A percentile compares a stretch with the other conserved stretches of the same genome.
These are phyloP conservation scores for Amniculicola lignicola DNA, from an alignment of 495 filamentous ascomycete species.

Conservation along the genomic window DNA sequence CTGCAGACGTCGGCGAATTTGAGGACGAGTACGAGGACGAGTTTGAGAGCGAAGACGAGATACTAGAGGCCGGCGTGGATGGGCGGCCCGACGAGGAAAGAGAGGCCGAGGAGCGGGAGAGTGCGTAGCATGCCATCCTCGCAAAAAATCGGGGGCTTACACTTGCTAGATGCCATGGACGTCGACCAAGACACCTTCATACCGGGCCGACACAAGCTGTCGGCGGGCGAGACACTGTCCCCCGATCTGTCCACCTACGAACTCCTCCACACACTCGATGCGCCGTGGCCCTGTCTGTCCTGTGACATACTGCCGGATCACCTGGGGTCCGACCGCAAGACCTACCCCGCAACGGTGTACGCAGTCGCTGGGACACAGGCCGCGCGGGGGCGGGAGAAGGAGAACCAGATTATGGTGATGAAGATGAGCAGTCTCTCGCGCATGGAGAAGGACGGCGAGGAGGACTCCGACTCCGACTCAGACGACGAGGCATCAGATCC, in stretches of 20 bases:
- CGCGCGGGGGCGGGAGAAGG: slow-evolving; percentile 64
- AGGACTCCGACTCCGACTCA: slow-evolving; percentile 69
- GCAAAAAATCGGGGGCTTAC: neutral
- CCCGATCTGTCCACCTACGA: slow-evolving; percentile 90
- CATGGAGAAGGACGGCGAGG: slow-evolving; percentile 74
- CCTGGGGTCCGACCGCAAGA: slow-evolving; percentile 85
- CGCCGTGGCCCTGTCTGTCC: slow-evolving; percentile 93
- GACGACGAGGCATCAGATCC: slow-evolving; percentile 78
- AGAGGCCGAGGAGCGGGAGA: slow-evolving; percentile 74
- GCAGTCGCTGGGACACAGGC: slow-evolving; percentile 93
- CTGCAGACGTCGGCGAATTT: slow-evolving; percentile 74
- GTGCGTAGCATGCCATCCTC: slow-evolving; percentile 44
- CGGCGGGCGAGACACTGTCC: slow-evolving; percentile 81
- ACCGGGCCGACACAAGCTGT: slow-evolving; percentile 80
- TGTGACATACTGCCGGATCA: slow-evolving; percentile 87
- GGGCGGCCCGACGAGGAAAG: slow-evolving; percentile 89
- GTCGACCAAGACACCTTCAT: slow-evolving; percentile 91
- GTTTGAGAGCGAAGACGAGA: slow-evolving; percentile 94
- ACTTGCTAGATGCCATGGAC: slow-evolving; percentile 69
- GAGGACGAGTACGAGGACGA: slow-evolving; percentile 97
- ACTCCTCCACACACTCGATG: slow-evolving; percentile 89
- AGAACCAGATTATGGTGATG: slow-evolving; percentile 92
- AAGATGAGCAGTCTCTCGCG: slow-evolving; percentile 87
- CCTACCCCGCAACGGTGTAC: slow-evolving; percentile 89
- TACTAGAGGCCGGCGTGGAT: slow-evolving; percentile 90